Conservation (phyloP, 2,329 filamentous ascomycete species). For the Coniochaeta sp. region DNA sequence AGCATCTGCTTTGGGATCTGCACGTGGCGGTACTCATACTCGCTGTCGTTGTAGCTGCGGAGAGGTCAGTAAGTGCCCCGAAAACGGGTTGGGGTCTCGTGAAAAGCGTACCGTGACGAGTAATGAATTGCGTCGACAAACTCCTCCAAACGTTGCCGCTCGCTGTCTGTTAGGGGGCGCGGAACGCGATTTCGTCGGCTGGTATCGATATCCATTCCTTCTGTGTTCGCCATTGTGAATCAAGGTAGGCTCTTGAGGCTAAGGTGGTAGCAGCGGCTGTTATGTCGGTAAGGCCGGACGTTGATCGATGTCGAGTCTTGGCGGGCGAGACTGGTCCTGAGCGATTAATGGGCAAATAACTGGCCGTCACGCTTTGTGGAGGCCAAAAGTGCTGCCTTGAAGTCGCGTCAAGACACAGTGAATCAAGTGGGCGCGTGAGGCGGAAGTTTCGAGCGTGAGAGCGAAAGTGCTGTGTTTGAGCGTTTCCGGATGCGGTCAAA, state of each 20-base stretch:
- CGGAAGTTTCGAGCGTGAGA: not conserved
- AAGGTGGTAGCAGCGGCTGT: not conserved
- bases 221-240: conserved; percentile 14
- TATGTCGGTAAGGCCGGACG: not conserved
- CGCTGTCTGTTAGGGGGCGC: conserved; percentile 68
- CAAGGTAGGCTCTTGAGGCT: not conserved
- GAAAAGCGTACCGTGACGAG: conserved; percentile 64
- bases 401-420: not conserved
- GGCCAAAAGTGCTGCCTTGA: not conserved
- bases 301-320: not conserved
- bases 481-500: not conserved
- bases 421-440: not conserved
- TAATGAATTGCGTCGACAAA: conserved; percentile 94
- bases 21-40: conserved; percentile 96
- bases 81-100: not conserved
- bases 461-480: not conserved
- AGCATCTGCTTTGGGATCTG: conserved; percentile 98
- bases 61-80: conserved; percentile 1
- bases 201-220: conserved; percentile 62
- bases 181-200: conserved; percentile 82
- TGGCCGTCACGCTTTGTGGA: not conserved
- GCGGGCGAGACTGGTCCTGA: not conserved
- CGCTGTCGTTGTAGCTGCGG: conserved; percentile 78
- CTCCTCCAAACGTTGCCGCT: conserved; percentile 80
- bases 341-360: not conserved